Conservation (phyloP, 352 stramenopile species). For the Poterioochromonas sp. region DNA sequence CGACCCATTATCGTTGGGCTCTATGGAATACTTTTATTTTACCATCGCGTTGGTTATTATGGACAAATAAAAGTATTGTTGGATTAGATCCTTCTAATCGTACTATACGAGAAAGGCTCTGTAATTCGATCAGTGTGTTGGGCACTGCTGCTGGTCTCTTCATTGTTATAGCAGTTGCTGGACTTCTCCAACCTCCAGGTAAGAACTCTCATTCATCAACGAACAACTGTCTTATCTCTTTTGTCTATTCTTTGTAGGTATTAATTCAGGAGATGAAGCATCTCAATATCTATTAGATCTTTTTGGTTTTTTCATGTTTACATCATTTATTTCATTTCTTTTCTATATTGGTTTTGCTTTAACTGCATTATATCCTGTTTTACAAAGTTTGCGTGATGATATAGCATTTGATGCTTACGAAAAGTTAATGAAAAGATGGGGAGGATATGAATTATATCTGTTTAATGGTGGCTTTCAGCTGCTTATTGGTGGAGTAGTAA, state of each 20-base stretch:
- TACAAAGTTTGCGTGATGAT: background rate
- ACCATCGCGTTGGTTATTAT: background rate
- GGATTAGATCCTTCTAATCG: background rate
- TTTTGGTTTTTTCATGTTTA: background rate
- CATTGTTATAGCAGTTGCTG: background rate
- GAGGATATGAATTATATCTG: background rate
- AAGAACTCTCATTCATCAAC: background rate
- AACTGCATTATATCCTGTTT: background rate
- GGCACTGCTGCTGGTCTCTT: background rate
- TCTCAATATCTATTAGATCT: background rate
- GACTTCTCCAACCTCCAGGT: background rate
- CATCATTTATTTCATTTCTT: background rate
- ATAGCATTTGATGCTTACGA: background rate
- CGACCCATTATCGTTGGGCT: background rate
- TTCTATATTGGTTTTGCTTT: background rate
- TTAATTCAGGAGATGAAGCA: background rate
- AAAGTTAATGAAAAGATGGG: background rate
- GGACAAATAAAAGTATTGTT: slow-evolving; percentile 4
- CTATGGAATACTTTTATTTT: background rate
- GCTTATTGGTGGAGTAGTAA: background rate
- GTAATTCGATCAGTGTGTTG: background rate
- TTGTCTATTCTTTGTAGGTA: background rate
- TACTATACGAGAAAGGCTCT: background rate
- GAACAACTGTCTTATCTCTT: background rate
- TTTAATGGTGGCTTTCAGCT: background rate